Evolutionary conservation across 768 basidiomycete species (phyloP).

Genomic region (Lactarius pseudohatsudake): DNA sequence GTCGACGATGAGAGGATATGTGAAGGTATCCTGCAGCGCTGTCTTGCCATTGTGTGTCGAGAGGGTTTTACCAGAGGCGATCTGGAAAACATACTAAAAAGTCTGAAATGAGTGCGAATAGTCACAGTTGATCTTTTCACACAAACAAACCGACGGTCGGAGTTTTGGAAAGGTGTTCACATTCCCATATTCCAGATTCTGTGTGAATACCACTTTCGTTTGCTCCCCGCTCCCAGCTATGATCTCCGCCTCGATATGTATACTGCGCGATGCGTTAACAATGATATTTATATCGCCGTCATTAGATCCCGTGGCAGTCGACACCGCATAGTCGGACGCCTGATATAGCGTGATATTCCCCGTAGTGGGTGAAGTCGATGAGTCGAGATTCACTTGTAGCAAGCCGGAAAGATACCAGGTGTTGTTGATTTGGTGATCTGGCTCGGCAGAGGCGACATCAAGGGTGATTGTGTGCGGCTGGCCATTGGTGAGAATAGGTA

Average conservation of each 20-base stretch:
- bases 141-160: constrained; percentile 38
- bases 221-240: constrained; percentile 62
- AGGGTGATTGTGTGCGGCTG: constrained; percentile 66
- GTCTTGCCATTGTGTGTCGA: constrained; percentile 52
- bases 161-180: constrained; percentile 54
- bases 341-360: constrained; percentile 62
- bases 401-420: constrained; percentile 78
- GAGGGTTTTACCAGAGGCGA: constrained; percentile 45
- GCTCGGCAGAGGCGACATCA: constrained; percentile 71
- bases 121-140: neutral
- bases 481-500: neutral
- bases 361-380: constrained; percentile 61
- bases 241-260: constrained; percentile 58
- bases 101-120: neutral
- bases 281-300: constrained; percentile 36
- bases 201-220: constrained; percentile 58
- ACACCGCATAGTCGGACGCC: constrained; percentile 55
- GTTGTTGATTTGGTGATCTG: constrained; percentile 57
- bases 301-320: constrained; percentile 44
- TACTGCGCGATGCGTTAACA: too few relatives aligned
- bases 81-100: constrained; percentile 43
- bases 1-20: constrained; percentile 45
- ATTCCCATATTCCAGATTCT: constrained; percentile 60
- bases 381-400: constrained; percentile 67
- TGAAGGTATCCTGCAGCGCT: constrained; percentile 50